Evolutionary conservation across 768 basidiomycete genomes (phyloP).

Genomic region (Stropharia rugosoannulata): DNA sequence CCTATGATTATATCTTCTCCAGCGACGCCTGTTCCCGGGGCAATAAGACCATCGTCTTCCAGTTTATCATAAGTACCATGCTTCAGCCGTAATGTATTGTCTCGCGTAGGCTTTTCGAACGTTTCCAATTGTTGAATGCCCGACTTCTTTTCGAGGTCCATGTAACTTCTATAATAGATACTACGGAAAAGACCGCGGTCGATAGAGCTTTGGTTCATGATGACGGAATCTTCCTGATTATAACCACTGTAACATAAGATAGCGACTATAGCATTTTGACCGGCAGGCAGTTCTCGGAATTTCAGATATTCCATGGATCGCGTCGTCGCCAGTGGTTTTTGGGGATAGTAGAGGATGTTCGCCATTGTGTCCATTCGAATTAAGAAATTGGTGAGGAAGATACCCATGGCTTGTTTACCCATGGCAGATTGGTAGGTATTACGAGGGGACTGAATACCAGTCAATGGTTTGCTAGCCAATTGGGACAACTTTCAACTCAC

Average conservation of each 20-base stretch:
- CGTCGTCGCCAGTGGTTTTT: constrained; percentile 98
- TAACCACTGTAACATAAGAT: constrained; percentile 99
- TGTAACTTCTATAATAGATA: constrained; percentile 98
- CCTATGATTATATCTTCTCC: constrained; percentile 99
- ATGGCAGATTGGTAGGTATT: constrained; percentile 99
- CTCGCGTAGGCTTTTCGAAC: constrained; percentile 94
- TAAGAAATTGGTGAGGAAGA: constrained; percentile 96
- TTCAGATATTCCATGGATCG: constrained; percentile 99
- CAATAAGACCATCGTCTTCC: constrained; percentile 94
- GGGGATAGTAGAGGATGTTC: constrained; percentile 98
- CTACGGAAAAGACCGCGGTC: constrained; percentile 98
- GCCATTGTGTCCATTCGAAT: constrained; percentile 99
- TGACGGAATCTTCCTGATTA: constrained; percentile 99
- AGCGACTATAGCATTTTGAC: constrained; percentile 98
- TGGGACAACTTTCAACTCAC: constrained; percentile 39
- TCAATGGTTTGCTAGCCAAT: neutral
- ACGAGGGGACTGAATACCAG: constrained; percentile 79
- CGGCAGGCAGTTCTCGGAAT: constrained; percentile 97
- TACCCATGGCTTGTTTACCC: constrained; percentile 99
- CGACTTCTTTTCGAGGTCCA: constrained; percentile 97
- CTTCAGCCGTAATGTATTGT: constrained; percentile 94
- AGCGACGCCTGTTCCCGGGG: constrained; percentile 89
- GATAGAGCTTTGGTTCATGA: constrained; percentile 99
- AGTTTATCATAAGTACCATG: constrained; percentile 98
- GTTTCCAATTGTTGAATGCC: constrained; percentile 91